Conservation (phyloP, 768 basidiomycete genomes). For the Phanerochaete sordida region DNA sequence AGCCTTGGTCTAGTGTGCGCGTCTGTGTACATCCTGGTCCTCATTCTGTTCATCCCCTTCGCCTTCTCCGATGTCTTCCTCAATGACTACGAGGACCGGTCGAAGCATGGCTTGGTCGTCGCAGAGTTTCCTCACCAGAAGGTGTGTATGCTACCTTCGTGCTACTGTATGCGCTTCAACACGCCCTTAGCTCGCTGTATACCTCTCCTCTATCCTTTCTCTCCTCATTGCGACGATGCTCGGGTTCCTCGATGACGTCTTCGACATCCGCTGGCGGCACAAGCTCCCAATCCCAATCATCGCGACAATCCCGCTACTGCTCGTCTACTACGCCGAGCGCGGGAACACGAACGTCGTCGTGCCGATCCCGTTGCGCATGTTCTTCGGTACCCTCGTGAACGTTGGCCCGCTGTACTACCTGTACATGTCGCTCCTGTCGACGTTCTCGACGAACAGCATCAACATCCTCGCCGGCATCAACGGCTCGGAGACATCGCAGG, state of each 20-base stretch:
- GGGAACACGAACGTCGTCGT: conserved; percentile 94
- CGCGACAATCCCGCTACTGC: conserved; percentile 88
- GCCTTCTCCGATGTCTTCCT: conserved; percentile 78
- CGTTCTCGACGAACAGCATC: conserved; percentile 96
- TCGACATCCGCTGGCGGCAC: conserved; percentile 98
- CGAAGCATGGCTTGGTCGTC: conserved; percentile 59
- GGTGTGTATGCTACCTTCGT: conserved; percentile 36
- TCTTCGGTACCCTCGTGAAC: conserved; percentile 80
- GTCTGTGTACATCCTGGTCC: conserved; percentile 78
- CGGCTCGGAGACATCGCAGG: conserved; percentile 92
- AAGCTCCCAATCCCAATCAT: conserved; percentile 97
- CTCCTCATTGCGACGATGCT: conserved; percentile 90
- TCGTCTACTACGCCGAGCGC: conserved; percentile 94
- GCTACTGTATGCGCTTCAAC: background rate
- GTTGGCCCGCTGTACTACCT: conserved; percentile 93
- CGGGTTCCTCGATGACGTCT: conserved; percentile 95
- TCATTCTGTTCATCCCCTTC: conserved; percentile 94
- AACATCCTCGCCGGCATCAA: conserved; percentile 99
- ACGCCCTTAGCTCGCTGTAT: conserved; percentile 72
- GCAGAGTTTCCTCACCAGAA: conserved; percentile 77
- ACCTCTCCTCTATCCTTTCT: conserved; percentile 90
- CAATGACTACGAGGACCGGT: conserved; percentile 39
- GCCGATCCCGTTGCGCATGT: conserved; percentile 70
- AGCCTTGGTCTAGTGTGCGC: conserved; percentile 91
- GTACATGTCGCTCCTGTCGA: conserved; percentile 95